Conservation (phyloP, 352 stramenopile genomes). For the Phytophthora megakarya region DNA sequence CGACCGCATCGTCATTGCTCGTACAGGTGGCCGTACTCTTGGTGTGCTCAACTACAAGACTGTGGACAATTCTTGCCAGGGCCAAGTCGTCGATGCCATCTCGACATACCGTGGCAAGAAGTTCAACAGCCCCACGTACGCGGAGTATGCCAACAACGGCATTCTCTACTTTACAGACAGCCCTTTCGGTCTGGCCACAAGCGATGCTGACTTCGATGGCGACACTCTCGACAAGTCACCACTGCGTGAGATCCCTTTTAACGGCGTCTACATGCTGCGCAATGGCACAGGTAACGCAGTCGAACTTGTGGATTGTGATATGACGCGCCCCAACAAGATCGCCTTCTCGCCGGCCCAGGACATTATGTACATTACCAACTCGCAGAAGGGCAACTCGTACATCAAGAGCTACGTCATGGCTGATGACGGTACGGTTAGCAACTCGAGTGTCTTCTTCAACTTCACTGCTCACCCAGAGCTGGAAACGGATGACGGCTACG, state of each 20-base stretch:
- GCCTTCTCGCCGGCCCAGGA: constrained; percentile 74
- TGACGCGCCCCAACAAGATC: constrained; percentile 86
- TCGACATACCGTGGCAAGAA: constrained; percentile 73
- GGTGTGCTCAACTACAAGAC: constrained; percentile 73
- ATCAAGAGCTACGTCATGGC: constrained; percentile 72
- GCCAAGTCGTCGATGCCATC: constrained; percentile 79
- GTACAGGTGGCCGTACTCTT: constrained; percentile 73
- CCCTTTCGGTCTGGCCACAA: constrained; percentile 72
- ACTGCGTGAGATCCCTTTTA: constrained; percentile 78
- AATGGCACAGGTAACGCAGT: constrained; percentile 53
- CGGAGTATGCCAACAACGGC: constrained; percentile 63
- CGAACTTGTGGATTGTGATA: constrained; percentile 69
- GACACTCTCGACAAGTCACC: constrained; percentile 71
- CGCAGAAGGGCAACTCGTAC: constrained; percentile 77
- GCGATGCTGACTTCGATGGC: constrained; percentile 59
- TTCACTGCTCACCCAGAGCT: constrained; percentile 73
- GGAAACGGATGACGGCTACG: constrained; percentile 59
- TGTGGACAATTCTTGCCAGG: constrained; percentile 52
- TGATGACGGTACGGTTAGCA: constrained; percentile 53
- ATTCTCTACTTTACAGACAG: constrained; percentile 85
- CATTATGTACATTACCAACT: constrained; percentile 84
- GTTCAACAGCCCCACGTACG: constrained; percentile 79
- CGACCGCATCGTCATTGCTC: constrained; percentile 75
- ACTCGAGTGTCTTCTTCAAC: constrained; percentile 76
- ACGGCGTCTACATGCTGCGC: constrained; percentile 74